Base-by-base conservation (phyloP, 257 asterid genomes). In the Solanum commersonii region DNA sequence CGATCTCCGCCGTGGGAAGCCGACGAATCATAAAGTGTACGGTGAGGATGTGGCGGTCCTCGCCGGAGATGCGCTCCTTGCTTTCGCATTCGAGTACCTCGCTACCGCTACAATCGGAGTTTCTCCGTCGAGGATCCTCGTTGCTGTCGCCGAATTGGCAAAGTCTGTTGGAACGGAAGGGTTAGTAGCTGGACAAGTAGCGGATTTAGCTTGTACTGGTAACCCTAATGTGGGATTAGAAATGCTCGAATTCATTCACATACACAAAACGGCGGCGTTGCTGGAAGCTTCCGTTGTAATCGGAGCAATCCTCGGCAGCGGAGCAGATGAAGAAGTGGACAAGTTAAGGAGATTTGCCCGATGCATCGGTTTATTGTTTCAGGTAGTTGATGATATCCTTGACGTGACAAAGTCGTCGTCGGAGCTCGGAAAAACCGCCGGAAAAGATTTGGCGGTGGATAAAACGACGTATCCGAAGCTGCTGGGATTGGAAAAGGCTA, bases 131-230 rank as follows among this genome's bases (percentile, higher is more conserved):
- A 46, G 90, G 56, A 87, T 92, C 10, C 49, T 92, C 67, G 76
- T 87, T 23, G 94, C 92, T 4, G 89, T 93, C 0, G 92, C 89
- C 8, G 98, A 95, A 85, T 46, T 95, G 38, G 96, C 98, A 1
- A 95, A 93, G 71, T 88, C 96, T 4, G 92, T 93, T 10, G 98
- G 98, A 49, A 87, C 95, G 0, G 94, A 94, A 90, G 98, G 98
- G 31, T 89, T 94, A 60, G 98, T 94, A 52, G 98, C 96, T 3
- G 98, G 98, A n/a, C 98, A 95, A 88, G 95, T 94, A 8, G 98
- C 91, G 59, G 98, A 95, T 87, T 15, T 95, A 25, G 35, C 84
- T 40, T 90, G 87, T 90, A 89, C 96, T 7, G 95, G 98, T 13
- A 85, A 88, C 20, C 20, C 88, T 11, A 83, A 70, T 9, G 92